Base-by-base conservation (phyloP, 2,329 filamentous ascomycete genomes). In the Rhynchosporium agropyri region DNA sequence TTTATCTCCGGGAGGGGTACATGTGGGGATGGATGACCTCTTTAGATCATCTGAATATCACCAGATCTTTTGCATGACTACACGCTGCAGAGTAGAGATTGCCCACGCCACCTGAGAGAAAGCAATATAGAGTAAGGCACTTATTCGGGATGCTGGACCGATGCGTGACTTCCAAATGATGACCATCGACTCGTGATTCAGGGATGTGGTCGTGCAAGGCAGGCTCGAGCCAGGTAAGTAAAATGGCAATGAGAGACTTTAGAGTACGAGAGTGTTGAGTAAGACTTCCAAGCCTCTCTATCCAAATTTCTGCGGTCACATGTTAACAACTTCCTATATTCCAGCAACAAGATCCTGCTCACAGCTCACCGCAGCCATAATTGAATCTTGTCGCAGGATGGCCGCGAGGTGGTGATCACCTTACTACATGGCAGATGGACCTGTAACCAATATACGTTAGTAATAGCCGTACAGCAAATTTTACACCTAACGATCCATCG, bases 361-460 rank as follows among this genome's bases (percentile, higher is more conserved):
- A 36, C 33, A 10, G 5, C 6, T 10, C 33, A 36, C 33, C 9
- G 33, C 33, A 36, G 20, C 20, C 20, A 36, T 5, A 36, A 10
- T 10, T 36, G 33, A 6, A 36, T 36, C 33, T 10, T 36, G 33
- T 36, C 9, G 33, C 33, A 36, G 5, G 9, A 36, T 5, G 5
- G 33, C 33, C 33, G 33, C 33, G 9, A 36, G 33, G 33, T 36
- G 33, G 33, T 36, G 33, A 36, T 10, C 33, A 36, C 33, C 5
- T 36, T 36, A 10, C 33, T 46, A 20, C 43, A 40, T 45, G 33
- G 13, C 38, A 29, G 12, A 20, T 42, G 29, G 45, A 51, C 36
- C 38, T 46, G 48, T 54, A 45, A 60, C 49, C 45, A 3, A 28
- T 49, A 48, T 48, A 46, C 33, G 48, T 60, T 49, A 54, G 54